Base-by-base conservation (phyloP, 768 basidiomycete genomes). In the Suillus decipiens region DNA sequence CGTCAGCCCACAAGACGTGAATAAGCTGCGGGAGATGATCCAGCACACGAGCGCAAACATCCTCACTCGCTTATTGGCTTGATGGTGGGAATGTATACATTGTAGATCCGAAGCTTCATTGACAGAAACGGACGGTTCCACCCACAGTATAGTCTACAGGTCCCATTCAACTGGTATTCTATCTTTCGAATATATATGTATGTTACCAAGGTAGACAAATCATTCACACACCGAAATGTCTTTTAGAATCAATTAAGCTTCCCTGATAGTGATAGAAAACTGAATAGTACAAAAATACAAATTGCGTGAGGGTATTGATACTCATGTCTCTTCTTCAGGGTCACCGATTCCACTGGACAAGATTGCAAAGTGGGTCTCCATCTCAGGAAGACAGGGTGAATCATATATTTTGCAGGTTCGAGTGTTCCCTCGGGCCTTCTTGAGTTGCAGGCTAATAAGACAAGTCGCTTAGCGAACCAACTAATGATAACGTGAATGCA, bases 391-490 rank as follows among this genome's bases (percentile, higher is more conserved):
- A 78, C 95, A 98, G 0, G 97, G 97, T 4, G 95, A 96, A 80
- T 99, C 97, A 69, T 97, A 96, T 67, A 99, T 96, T 77, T 95
- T 96, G 79, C 95, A 97, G 24, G 93, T 88, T 61, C 97, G 91
- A 56, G 92, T 95, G 65, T 92, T 89, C 11, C 92, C 97, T 41
- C 96, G 86, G 31, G 88, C 89, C 73, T 99, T 99, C 78, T 92
- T 92, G 55, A 99, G 83, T 74, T 96, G 93, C 53, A 99, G 75
- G 41, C 93, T 95, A 61, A 37, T 33, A 53, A 17, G 59, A 59
- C 67, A 41, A 34, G 56, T 64, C 50, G 72, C 63, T 39, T 54
- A 63, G 39, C 9, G 31, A 34, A 22, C n/a, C 42, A 31, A 39
- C 41, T 22, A 7, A 43, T 41, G 60, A 39, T 58, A 11, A 54